Evolutionary conservation across 106 monocot genomes (phyloP).

Genomic region (Dioscorea dumetorum): DNA sequence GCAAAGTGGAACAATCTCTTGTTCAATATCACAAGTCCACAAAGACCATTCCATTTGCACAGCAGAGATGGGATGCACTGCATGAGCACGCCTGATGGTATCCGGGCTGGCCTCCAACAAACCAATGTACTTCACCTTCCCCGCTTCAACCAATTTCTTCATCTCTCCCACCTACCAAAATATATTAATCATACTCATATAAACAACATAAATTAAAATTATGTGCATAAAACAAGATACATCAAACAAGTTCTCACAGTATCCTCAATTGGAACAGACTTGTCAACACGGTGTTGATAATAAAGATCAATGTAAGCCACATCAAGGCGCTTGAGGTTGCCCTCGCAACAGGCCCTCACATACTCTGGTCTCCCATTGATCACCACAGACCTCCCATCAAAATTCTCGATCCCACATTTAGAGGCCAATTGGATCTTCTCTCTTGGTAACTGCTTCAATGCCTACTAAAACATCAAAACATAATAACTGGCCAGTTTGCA

Average conservation of each 20-base stretch:
- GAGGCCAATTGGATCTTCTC: conserved; percentile 4
- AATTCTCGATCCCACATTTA: conserved; percentile 7
- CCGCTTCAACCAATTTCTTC: conserved; percentile 53
- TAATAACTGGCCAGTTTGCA: too few species aligned
- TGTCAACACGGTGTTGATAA: conserved; percentile 7
- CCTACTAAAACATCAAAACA: neutral
- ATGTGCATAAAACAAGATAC: neutral
- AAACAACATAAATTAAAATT: too few species aligned
- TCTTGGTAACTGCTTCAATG: conserved; percentile 2
- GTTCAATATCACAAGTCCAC: conserved; percentile 76
- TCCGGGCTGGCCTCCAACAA: conserved; percentile 79
- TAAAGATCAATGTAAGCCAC: conserved; percentile 14
- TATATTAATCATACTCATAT: too few species aligned
- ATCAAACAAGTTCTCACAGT: conserved; percentile 4
- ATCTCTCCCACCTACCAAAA: conserved; percentile 29
- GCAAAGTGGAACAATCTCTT: conserved; percentile 54
- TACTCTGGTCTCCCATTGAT: conserved; percentile 5
- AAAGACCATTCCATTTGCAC: conserved; percentile 88
- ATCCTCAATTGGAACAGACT: conserved; percentile 5
- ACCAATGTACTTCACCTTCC: conserved; percentile 73
- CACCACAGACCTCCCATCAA: neutral
- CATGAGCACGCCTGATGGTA: conserved; percentile 74
- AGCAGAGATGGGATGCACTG: conserved; percentile 70
- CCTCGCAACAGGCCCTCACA: neutral
- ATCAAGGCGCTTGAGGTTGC: neutral